Evolutionary conservation across 1,284 basidiomycete species (phyloP), one percentile per base, ranked within the genome.

Genomic region (Cutaneotrichosporon cutaneum): DNA sequence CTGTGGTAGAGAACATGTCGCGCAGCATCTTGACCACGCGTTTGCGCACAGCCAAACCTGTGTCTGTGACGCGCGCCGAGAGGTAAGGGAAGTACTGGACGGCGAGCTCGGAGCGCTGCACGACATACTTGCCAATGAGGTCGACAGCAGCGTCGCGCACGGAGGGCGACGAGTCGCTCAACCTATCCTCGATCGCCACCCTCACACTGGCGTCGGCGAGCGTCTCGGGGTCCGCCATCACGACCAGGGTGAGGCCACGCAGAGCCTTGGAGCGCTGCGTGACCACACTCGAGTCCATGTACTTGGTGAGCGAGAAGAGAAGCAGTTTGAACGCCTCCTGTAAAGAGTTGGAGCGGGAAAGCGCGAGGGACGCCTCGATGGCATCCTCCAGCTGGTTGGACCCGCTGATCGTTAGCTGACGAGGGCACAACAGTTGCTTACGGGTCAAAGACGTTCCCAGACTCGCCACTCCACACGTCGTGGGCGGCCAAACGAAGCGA

Each of bases 111-210:
- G 92, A 90, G 3, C 89, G 88, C 61, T 92, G 88, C 27, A 94
- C 86, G 79, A 98, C 88, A 73, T 97, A 96, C 79, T 92, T 95
- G 30, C 95, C 94, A 62, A 99, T 90, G 54, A 99, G 82, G 65
- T 96, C 94, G 9, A 99, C 90, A 6, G 95, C 93, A 6, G 92
- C 91, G 77, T 99, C 96, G 36, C 95, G 88, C 21, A 99, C 96
- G 27, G 90, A 89, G 0, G 94, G 88, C 0, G 94, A 97, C 60
- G 85, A 88, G 72, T 99, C 95, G 3, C 90, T 82, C 21, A 99
- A 83, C 72, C 95, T 90, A 24, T 86, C 87, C 77, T 96, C 92
- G 66, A 99, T 92, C 0, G 90, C 87, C 47, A 84, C 82, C 24
- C 88, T 86, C 42, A 94, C 90, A 68, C 86, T 63, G 39, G 30